Conservation (phyloP, 306 rosid genomes). For the Hippophae tibetana region DNA sequence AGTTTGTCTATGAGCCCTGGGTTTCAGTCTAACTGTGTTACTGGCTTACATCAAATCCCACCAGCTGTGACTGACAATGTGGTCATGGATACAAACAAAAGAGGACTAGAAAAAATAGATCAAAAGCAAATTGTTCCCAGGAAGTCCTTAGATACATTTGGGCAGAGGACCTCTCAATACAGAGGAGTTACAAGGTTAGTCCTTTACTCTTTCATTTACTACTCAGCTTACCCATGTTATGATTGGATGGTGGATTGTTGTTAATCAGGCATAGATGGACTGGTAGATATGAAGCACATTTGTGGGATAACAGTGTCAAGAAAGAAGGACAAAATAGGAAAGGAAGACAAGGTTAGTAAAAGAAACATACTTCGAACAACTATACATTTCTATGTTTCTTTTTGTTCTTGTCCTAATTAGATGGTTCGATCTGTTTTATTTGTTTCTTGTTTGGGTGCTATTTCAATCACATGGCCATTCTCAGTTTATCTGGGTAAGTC, state of each 20-base stretch:
- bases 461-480: slow-evolving; percentile 24
- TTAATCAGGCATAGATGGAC: slow-evolving; percentile 83
- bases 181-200: slow-evolving; percentile 85
- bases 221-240: background rate
- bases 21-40: slow-evolving; percentile 76
- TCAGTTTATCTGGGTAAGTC: slow-evolving; percentile 84
- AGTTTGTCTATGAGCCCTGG: slow-evolving; percentile 80
- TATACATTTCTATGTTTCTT: slow-evolving; percentile 8
- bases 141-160: slow-evolving; percentile 84
- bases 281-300: slow-evolving; percentile 93
- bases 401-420: slow-evolving; percentile 9
- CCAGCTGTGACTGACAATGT: slow-evolving; percentile 35
- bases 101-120: slow-evolving; percentile 50
- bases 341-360: slow-evolving; percentile 82
- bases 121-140: slow-evolving; percentile 69
- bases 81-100: slow-evolving; percentile 63
- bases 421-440: slow-evolving; percentile 13
- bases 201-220: background rate
- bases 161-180: slow-evolving; percentile 86
- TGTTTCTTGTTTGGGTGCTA: slow-evolving; percentile 26
- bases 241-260: slow-evolving; percentile 19
- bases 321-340: slow-evolving; percentile 95
- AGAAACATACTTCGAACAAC: slow-evolving; percentile 11
- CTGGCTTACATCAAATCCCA: slow-evolving; percentile 44
- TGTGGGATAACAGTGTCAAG: slow-evolving; percentile 91